Percentiles rank a stretch among this genome's conserved stretches.
These are phyloP conservation scores for Camelina laxa DNA, from an alignment of 345 rosid species.

Conservation along the genomic window DNA sequence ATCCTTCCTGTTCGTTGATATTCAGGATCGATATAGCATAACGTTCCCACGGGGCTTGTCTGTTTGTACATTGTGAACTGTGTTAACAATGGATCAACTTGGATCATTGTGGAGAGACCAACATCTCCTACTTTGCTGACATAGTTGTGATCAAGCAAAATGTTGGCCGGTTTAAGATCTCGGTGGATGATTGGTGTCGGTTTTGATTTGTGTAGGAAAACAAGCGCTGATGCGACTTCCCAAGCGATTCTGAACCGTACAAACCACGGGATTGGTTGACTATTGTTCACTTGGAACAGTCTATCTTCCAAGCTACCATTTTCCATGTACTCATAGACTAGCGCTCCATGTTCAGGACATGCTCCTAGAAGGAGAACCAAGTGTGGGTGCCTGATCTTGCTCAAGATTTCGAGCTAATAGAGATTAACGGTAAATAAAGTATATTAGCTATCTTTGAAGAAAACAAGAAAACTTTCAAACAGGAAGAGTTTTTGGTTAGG, in stretches of 20 bases:
- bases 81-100: constrained; percentile 41
- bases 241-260: constrained; percentile 77
- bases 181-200: constrained; percentile 83
- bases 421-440: neutral
- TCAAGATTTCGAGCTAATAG: constrained; percentile 77
- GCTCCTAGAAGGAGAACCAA: constrained; percentile 93
- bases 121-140: constrained; percentile 96
- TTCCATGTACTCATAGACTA: constrained; percentile 87
- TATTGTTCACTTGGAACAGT: constrained; percentile 50
- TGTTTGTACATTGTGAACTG: constrained; percentile 51
- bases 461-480: neutral
- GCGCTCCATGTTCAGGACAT: constrained; percentile 70
- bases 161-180: constrained; percentile 90
- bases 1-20: constrained; percentile 82
- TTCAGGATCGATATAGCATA: constrained; percentile 90
- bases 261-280: constrained; percentile 80
- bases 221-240: constrained; percentile 87
- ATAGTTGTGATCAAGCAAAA: constrained; percentile 74
- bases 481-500: neutral
- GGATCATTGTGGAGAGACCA: constrained; percentile 74
- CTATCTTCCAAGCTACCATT: constrained; percentile 87
- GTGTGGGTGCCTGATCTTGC: constrained; percentile 86
- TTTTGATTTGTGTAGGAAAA: constrained; percentile 79
- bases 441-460: neutral
- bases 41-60: constrained; percentile 77